A percentile compares a stretch with the other conserved stretches of the same genome.
These are phyloP conservation scores for Candida ovalis DNA, from an alignment of 805 yeast species.

Conservation along the genomic window DNA sequence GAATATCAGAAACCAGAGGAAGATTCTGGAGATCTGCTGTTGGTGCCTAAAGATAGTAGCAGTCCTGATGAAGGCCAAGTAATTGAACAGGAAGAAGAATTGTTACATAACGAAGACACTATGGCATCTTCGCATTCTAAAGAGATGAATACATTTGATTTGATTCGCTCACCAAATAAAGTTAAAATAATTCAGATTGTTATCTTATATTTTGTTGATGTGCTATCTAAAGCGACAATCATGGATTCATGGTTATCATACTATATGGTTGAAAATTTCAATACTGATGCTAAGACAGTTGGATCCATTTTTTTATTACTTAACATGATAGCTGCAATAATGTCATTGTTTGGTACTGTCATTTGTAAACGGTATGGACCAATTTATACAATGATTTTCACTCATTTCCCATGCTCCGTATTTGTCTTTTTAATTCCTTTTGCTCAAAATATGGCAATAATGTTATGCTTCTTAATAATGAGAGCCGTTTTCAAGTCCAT, in stretches of 20 bases:
- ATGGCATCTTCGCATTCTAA: neutral
- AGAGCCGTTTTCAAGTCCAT: conserved; percentile 41
- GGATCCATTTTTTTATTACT: conserved; percentile 40
- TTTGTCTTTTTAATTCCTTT: conserved; percentile 37
- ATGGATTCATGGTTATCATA: conserved; percentile 45
- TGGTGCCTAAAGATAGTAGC: neutral
- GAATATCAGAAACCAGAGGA: conserved; percentile 3
- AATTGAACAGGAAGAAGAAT: neutral
- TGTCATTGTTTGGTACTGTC: conserved; percentile 40
- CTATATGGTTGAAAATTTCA: conserved; percentile 37
- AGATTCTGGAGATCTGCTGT: neutral
- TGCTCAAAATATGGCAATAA: conserved; percentile 31
- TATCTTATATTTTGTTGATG: conserved; percentile 38
- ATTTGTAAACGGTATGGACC: conserved; percentile 43
- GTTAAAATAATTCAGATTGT: conserved; percentile 30
- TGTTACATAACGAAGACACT: no score
- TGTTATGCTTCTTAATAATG: conserved; percentile 32
- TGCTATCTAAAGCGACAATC: conserved; percentile 41
- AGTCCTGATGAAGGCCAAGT: neutral
- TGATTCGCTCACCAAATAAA: conserved; percentile 11
- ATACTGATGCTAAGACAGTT: conserved; percentile 31
- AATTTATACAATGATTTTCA: conserved; percentile 40
- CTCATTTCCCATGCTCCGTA: conserved; percentile 42
- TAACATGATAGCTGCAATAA: conserved; percentile 36
- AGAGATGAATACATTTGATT: conserved; percentile 1